Conservation (phyloP, 1,284 basidiomycete genomes). For the Schizopora paradoxa region DNA sequence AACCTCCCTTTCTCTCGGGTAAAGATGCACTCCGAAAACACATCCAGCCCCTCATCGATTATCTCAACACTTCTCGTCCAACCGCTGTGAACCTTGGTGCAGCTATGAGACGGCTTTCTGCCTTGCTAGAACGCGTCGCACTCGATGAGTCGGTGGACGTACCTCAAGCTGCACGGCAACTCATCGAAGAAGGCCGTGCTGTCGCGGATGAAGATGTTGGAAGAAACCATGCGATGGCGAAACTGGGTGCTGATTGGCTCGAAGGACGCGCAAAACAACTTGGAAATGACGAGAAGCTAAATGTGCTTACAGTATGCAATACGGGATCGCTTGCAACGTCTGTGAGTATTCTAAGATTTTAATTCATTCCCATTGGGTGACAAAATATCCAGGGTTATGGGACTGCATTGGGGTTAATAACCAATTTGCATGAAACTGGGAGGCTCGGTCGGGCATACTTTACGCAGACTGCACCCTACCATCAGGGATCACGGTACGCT, state of each 20-base stretch:
- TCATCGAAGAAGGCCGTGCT: constrained; percentile 58
- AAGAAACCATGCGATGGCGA: constrained; percentile 77
- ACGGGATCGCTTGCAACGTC: constrained; percentile 91
- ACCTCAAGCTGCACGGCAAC: constrained; percentile 44
- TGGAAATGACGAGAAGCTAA: constrained; percentile 51
- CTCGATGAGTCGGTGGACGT: constrained; percentile 30
- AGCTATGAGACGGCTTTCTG: constrained; percentile 64
- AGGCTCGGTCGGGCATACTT: constrained; percentile 80
- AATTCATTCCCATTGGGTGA: constrained; percentile 10
- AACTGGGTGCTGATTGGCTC: constrained; percentile 82
- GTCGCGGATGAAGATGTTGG: constrained; percentile 83
- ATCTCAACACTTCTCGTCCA: constrained; percentile 81
- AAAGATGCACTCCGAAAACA: constrained; percentile 44
- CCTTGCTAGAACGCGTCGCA: constrained; percentile 4
- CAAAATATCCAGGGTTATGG: constrained; percentile 70
- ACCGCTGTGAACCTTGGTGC: constrained; percentile 91
- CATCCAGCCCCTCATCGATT: constrained; percentile 56
- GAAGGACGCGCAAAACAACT: constrained; percentile 45
- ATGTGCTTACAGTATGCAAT: constrained; percentile 92
- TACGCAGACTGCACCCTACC: constrained; percentile 90
- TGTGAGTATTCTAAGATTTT: constrained; percentile 38
- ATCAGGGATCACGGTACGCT: constrained; percentile 74
- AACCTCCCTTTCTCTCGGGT: constrained; percentile 47
- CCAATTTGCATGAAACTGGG: constrained; percentile 73
- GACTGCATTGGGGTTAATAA: constrained; percentile 90